Base-by-base conservation (phyloP, 148 eudicot species). In the Amaranthus cruentus region DNA sequence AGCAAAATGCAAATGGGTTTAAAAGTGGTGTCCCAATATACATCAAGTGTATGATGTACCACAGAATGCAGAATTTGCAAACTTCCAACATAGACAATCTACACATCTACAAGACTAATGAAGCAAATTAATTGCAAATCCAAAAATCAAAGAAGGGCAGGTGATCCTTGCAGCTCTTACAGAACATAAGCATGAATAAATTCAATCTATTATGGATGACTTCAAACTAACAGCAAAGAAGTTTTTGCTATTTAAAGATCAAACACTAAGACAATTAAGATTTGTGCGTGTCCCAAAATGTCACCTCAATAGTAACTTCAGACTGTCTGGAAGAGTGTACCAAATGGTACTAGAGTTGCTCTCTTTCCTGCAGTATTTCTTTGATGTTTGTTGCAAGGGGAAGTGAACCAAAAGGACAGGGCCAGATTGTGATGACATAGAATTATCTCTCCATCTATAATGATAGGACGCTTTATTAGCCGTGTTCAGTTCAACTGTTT, bases 321-420 rank as follows among this genome's bases (percentile, higher is more conserved):
- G 12, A 51, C 58, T 50, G 55, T 62, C 51, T 73, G 60, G 75
- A 73, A 62, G 60, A 62, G 18, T 55, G 12, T 51, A 50, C 66
- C n/a, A 42, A 13, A 73, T 51, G 66, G 49, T n/a, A 11, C 66
- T 73, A 48, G 47, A 42, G 57, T 61, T 54, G 60, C 49, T 73
- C 47, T 9, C 66, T 73, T 62, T 48, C 48, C 68, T 12, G 50
- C 68, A 73, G 51, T 52, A 62, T 38, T 50, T 43, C 55, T 43
- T 51, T 11, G 75, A 61, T 51, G 62, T 51, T 5, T 73, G 74
- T 58, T 47, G 75, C 47, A 73, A 73, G 68, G 75, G 75, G 11
- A 62, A 51, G 55, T 73, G 75, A 73, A 62, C 58, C 75, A 73
- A 62, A 62, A 73, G 75, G 47, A 73, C 75, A 73, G 75, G 75